Conservation (phyloP, 257 asterid genomes). For the Plantago ovata region DNA sequence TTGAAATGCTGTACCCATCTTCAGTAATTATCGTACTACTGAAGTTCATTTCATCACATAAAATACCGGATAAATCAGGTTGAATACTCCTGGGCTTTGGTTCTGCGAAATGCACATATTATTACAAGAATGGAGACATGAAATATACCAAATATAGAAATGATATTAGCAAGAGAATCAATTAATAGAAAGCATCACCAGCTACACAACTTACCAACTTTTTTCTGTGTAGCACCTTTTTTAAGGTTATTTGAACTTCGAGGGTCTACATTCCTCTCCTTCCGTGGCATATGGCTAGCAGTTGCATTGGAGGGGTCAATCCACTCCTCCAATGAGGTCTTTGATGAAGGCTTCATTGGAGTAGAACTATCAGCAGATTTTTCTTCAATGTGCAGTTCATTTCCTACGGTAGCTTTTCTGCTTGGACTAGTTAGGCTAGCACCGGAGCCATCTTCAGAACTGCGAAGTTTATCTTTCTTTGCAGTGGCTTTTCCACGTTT, state of each 20-base stretch:
- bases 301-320: slow-evolving; percentile 85
- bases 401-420: too few relatives aligned
- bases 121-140: slow-evolving; percentile 19
- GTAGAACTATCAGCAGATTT: slow-evolving; percentile 23
- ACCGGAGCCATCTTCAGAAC: too few relatives aligned
- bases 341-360: slow-evolving; percentile 31
- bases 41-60: slow-evolving; percentile 47
- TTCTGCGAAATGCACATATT: slow-evolving; percentile 42
- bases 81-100: slow-evolving; percentile 29
- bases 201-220: slow-evolving; percentile 21
- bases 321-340: slow-evolving; percentile 82
- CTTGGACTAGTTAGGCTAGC: too few relatives aligned
- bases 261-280: slow-evolving; percentile 30
- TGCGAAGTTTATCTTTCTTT: too few relatives aligned
- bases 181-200: neutral
- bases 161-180: neutral
- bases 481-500: too few relatives aligned
- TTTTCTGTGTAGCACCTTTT: slow-evolving; percentile 34
- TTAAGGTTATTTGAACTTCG: slow-evolving; percentile 22
- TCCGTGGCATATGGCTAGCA: slow-evolving; percentile 87
- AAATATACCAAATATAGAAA: neutral
- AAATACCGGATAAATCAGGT: slow-evolving; percentile 24
- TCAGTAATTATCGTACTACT: slow-evolving; percentile 53
- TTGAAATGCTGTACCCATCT: slow-evolving; percentile 64
- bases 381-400: slow-evolving; percentile 65